A percentile compares a stretch with the other conserved stretches of the same genome.
These are phyloP conservation scores for Pythium brachiatum DNA, from an alignment of 352 stramenopile species.

Conservation along the genomic window DNA sequence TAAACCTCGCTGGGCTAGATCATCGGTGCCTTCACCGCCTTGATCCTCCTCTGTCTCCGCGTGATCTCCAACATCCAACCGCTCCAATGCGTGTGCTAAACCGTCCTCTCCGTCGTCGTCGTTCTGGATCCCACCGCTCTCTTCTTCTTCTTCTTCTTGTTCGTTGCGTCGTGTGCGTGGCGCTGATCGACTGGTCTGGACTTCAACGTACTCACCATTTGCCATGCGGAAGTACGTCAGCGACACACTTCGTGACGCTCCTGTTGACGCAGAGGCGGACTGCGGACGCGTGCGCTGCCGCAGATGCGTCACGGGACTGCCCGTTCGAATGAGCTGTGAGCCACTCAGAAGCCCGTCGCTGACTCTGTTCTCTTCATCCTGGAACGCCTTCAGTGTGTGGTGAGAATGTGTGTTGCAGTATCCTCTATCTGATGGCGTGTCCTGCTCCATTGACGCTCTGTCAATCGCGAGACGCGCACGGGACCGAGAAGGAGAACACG, in stretches of 20 bases:
- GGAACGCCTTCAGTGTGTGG: not conserved
- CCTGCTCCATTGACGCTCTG: not conserved
- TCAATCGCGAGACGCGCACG: not conserved
- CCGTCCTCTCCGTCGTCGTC: not conserved
- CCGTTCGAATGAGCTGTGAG: constrained; percentile 10
- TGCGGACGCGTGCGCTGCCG: constrained; percentile 8
- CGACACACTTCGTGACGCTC: not conserved
- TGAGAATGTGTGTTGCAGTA: not conserved
- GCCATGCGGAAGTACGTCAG: constrained; percentile 2
- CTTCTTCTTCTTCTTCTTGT: not conserved
- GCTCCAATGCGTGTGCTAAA: not conserved
- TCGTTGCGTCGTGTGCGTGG: not conserved
- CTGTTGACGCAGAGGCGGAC: constrained; percentile 9
- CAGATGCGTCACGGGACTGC: constrained; percentile 20
- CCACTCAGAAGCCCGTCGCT: not conserved
- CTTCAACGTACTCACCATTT: not conserved
- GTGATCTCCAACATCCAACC: not conserved
- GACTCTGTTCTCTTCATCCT: not conserved
- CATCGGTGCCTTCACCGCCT: not conserved
- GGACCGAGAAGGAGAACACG: not conserved
- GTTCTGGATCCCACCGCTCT: not conserved
- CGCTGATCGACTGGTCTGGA: not conserved
- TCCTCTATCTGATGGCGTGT: not conserved
- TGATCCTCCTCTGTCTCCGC: not conserved
- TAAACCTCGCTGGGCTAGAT: not conserved